These are phyloP conservation scores for Eustoma russellianum DNA, from an alignment of 257 asterid species.

Conservation along the genomic window DNA sequence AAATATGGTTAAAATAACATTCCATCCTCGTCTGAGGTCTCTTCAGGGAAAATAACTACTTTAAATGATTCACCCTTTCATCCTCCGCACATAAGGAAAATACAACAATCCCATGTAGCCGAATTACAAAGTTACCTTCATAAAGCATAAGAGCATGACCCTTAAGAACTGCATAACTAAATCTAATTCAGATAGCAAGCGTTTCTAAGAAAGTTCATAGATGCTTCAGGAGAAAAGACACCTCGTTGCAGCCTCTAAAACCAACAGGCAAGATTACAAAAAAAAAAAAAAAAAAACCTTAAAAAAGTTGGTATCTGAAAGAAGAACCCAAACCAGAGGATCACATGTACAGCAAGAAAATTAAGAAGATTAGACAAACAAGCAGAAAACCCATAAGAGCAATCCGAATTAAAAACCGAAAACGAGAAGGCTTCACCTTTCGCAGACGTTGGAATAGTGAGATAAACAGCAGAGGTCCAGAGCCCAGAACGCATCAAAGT, in stretches of 20 bases:
- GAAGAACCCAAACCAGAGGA: neutral
- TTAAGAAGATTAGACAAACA: neutral
- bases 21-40: too few relatives aligned
- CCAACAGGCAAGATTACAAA: neutral
- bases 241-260: slow-evolving; percentile 2
- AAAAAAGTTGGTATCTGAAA: neutral
- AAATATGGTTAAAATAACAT: too few relatives aligned
- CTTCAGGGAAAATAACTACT: too few relatives aligned
- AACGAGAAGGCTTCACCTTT: slow-evolving; percentile 30
- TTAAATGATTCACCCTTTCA: too few relatives aligned
- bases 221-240: neutral
- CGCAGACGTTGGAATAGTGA: slow-evolving; percentile 21
- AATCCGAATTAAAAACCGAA: neutral
- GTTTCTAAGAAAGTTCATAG: neutral
- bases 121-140: too few relatives aligned
- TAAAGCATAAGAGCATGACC: too few relatives aligned
- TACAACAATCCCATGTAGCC: too few relatives aligned
- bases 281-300: neutral
- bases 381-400: neutral
- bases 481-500: slow-evolving; percentile 26
- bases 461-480: slow-evolving; percentile 18
- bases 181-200: too few relatives aligned
- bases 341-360: neutral
- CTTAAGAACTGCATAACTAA: too few relatives aligned
- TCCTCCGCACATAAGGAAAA: neutral